These are phyloP conservation scores for Datisca glomerata DNA, from an alignment of 306 rosid genomes.

Conservation along the genomic window DNA sequence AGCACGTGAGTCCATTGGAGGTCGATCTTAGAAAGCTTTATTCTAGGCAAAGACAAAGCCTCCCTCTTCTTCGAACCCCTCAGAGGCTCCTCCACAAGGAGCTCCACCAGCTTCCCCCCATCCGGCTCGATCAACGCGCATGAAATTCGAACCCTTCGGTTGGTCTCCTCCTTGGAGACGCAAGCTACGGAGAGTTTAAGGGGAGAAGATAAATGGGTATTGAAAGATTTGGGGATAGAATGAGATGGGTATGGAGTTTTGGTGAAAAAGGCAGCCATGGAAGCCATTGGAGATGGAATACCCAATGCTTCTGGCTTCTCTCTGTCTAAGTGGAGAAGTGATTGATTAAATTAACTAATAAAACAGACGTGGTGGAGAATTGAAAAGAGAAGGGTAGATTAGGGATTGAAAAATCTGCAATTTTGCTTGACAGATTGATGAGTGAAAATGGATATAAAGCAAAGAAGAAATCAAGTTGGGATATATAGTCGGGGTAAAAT, in stretches of 20 bases:
- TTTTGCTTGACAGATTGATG: not conserved
- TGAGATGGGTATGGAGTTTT: constrained; percentile 34
- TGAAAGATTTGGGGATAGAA: constrained; percentile 19
- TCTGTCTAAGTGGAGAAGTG: not conserved
- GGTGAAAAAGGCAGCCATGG: constrained; percentile 59
- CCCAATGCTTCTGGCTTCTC: not conserved
- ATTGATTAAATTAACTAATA: not conserved
- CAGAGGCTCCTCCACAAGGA: constrained; percentile 40
- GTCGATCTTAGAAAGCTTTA: constrained; percentile 62
- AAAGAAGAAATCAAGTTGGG: not conserved
- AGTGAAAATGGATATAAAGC: not conserved
- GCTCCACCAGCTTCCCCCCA: constrained; percentile 81
- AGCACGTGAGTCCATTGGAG: constrained; percentile 84
- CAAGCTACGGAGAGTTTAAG: constrained; percentile 16
- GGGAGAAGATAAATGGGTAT: constrained; percentile 36
- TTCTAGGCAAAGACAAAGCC: constrained; percentile 49
- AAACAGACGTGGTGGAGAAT: no score
- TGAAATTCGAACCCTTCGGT: constrained; percentile 41
- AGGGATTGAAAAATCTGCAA: no score
- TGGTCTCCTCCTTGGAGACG: constrained; percentile 5
- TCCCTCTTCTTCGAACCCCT: constrained; percentile 46
- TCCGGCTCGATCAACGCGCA: constrained; percentile 77
- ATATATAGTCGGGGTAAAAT: not conserved
- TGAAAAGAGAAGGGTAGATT: no score
- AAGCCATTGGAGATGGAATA: constrained; percentile 62